phyloP scores from a whole-genome alignment of 805 yeast species.

The Tetrapisispora taiwanensis region DNA sequence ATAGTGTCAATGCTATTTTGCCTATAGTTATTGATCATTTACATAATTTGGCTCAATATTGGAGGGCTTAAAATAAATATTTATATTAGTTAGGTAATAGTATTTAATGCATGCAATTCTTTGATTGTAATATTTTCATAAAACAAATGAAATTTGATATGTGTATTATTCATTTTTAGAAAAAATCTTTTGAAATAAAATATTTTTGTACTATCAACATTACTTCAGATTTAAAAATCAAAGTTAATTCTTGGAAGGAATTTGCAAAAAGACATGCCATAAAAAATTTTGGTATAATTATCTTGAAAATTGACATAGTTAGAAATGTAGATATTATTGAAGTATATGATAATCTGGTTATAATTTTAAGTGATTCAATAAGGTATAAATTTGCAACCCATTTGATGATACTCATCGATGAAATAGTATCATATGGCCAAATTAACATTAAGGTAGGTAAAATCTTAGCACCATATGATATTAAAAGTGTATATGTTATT shows the following conservation, averaged over 20 bases:
- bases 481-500: constrained; percentile 57
- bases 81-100: too few relatives aligned
- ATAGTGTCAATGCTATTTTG: constrained; percentile 83
- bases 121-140: too few relatives aligned
- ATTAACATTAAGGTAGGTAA: constrained; percentile 89
- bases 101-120: not conserved
- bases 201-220: constrained; percentile 7
- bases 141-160: too few relatives aligned
- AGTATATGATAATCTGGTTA: constrained; percentile 28
- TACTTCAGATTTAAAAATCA: constrained; percentile 4
- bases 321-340: constrained; percentile 14
- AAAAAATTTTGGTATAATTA: constrained; percentile 14
- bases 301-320: constrained; percentile 12
- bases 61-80: constrained; percentile 60
- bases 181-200: constrained; percentile 6
- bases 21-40: constrained; percentile 93
- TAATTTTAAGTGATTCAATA: constrained; percentile 52
- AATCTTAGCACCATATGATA: constrained; percentile 70
- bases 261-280: constrained; percentile 15
- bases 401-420: constrained; percentile 50
- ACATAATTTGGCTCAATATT: constrained; percentile 93
- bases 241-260: not conserved
- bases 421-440: constrained; percentile 89
- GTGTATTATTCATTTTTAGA: not conserved
- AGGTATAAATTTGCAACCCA: constrained; percentile 50